Evolutionary conservation across 768 basidiomycete genomes (phyloP).

Genomic region (Mycena crocata): DNA sequence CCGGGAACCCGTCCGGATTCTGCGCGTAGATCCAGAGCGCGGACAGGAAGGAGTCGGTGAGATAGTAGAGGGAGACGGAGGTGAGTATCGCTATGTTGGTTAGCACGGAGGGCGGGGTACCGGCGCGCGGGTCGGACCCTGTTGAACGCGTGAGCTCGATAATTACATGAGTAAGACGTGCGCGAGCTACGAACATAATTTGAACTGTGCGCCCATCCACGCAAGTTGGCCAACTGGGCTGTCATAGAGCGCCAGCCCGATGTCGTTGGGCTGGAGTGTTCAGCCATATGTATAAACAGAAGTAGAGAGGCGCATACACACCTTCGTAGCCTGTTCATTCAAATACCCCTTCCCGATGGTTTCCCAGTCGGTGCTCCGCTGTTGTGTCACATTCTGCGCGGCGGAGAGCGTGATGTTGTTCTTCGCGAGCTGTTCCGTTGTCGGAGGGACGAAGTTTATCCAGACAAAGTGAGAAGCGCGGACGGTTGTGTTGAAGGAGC

Average conservation of each 20-base stretch:
- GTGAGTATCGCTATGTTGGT: not conserved
- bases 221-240: conserved; percentile 8
- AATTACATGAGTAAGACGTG: conserved; percentile 17
- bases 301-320: not conserved
- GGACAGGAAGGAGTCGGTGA: not conserved
- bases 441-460: conserved; percentile 7
- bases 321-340: conserved; percentile 3
- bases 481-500: conserved; percentile 8
- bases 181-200: conserved; percentile 26
- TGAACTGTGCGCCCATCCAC: conserved; percentile 11
- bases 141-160: conserved; percentile 17
- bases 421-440: not conserved
- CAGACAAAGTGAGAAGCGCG: conserved; percentile 10
- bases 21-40: not conserved
- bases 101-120: not conserved
- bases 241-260: conserved; percentile 11
- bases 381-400: not conserved
- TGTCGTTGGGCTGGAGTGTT: conserved; percentile 28
- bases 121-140: conserved; percentile 1
- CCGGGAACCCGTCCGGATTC: not conserved
- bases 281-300: not conserved
- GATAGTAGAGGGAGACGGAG: not conserved
- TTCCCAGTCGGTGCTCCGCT: not conserved
- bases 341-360: not conserved
- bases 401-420: conserved; percentile 10